Evolutionary conservation across 2,329 filamentous ascomycete species (phyloP), one percentile per base, ranked within the genome.

Genomic region (Sporothrix brunneoviolacea): DNA sequence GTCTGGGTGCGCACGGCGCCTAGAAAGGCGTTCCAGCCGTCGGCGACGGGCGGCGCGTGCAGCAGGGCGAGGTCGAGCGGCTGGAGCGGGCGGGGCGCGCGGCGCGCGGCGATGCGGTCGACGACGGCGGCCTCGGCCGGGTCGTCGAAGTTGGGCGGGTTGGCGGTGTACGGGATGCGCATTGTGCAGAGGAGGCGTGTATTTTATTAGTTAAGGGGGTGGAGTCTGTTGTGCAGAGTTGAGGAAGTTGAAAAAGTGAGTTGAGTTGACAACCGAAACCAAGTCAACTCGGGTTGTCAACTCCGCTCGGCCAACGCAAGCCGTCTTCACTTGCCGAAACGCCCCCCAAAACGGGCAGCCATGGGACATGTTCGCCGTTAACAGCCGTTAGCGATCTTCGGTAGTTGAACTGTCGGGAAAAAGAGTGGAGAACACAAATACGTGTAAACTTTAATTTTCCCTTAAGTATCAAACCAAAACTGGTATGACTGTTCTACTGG

Each of bases 21-120:
- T 10, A 87, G 74, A 64, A 87, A 83, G 12, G 71, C 68, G 70
- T 86, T 87, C 82, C 83, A 87, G 47, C 87, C 87, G 67, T 88
- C 83, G 15, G 87, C 86, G 2, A 91, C 77, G 16, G 82, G 70
- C 1, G 86, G 84, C 18, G 83, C 79, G 70, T 91, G 87, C 12
- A 91, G 75, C 1, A 91, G 78, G 2, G 87, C 74, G 2, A 88
- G 77, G 64, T 91, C 87, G n/a, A 91, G 78, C 0, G 83, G 68
- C 53, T 88, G 85, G 18, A 91, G 76, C 3, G 84, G 83, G 1
- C 85, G 80, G 0, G 86, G 84, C 2, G 72, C 68, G 21, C 86
- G 82, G 15, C 86, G 83, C 30, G 76, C 80, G 9, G 71, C 69
- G 60, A 89, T 80, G 59, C 83, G 83, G 44, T 70, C 59, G 57